phyloP scores from a whole-genome alignment of 768 basidiomycete species.

The Boletus sp. region DNA sequence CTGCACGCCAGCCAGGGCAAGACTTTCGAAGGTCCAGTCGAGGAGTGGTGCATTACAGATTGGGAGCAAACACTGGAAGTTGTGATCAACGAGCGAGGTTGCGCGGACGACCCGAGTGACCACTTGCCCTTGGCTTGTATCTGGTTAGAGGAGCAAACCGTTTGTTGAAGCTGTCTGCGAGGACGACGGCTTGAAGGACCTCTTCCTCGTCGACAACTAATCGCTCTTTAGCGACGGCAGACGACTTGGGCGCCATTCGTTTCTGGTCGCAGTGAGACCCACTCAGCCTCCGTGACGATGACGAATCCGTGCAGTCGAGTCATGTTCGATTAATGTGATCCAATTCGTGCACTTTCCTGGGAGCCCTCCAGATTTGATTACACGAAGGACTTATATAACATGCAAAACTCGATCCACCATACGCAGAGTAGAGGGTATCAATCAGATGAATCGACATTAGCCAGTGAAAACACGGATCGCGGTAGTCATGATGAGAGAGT shows the following conservation, averaged over 20 bases:
- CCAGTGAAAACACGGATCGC: slow-evolving; percentile 56
- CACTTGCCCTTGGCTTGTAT: slow-evolving; percentile 77
- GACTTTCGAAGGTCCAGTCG: slow-evolving; percentile 95
- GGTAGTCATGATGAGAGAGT: slow-evolving; percentile 58
- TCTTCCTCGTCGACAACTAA: slow-evolving; percentile 73
- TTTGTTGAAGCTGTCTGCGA: slow-evolving; percentile 95
- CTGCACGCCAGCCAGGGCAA: slow-evolving; percentile 92
- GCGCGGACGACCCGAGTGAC: slow-evolving; percentile 5
- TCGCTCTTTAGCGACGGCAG: slow-evolving; percentile 56
- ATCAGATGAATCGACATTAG: slow-evolving; percentile 68
- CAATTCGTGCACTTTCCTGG: background rate
- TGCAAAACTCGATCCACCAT: slow-evolving; percentile 31
- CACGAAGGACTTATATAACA: slow-evolving; percentile 33
- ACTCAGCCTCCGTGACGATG: background rate
- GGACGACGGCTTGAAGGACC: slow-evolving; percentile 88
- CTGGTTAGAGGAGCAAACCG: slow-evolving; percentile 88
- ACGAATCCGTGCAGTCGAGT: slow-evolving; percentile 18
- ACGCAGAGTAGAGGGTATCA: slow-evolving; percentile 44
- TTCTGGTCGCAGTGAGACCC: background rate
- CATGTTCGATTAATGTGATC: slow-evolving; percentile 3
- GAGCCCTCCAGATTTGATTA: slow-evolving; percentile 27
- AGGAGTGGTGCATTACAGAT: slow-evolving; percentile 91
- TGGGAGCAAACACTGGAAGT: slow-evolving; percentile 77
- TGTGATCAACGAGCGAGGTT: slow-evolving; percentile 16
- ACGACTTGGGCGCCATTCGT: slow-evolving; percentile 64